phyloP scores from a whole-genome alignment of 2,329 filamentous ascomycete species.

The Cordyceps tenuipes region DNA sequence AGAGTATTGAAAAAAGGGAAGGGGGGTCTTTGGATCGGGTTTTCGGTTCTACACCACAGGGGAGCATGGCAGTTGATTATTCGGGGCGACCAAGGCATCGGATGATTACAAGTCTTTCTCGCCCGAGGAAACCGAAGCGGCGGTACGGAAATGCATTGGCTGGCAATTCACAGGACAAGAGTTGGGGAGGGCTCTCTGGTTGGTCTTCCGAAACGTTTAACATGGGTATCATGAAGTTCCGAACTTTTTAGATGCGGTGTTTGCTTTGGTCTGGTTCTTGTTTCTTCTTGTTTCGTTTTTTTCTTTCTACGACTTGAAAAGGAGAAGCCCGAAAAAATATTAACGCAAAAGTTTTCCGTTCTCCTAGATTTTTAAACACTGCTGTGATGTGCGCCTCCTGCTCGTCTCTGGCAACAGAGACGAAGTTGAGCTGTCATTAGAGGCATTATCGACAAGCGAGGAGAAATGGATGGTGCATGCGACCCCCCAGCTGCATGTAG shows the following conservation, averaged over 20 bases:
- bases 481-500: neutral
- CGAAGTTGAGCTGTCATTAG: neutral
- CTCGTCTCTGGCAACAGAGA: neutral
- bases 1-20: conserved; percentile 2
- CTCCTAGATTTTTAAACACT: neutral
- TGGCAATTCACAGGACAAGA: neutral
- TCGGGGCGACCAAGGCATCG: neutral
- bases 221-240: conserved; percentile 8
- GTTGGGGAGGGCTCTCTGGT: neutral
- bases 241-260: conserved; percentile 11
- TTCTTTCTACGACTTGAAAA: conserved; percentile 12
- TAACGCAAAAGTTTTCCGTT: neutral
- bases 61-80: neutral
- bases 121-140: neutral
- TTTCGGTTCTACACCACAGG: neutral
- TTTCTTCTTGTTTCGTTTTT: conserved; percentile 7
- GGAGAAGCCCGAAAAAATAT: neutral
- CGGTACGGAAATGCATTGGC: neutral
- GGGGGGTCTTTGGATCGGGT: conserved; percentile 1
- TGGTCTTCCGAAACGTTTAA: neutral
- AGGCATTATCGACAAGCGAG: neutral
- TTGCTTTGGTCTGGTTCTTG: conserved; percentile 12
- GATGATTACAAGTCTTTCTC: neutral
- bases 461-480: neutral
- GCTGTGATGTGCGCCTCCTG: neutral